Percentiles rank a stretch among this genome's conserved stretches.
Conservation (phyloP, 768 basidiomycete species). For the Paxillus ammoniavirescens region DNA sequence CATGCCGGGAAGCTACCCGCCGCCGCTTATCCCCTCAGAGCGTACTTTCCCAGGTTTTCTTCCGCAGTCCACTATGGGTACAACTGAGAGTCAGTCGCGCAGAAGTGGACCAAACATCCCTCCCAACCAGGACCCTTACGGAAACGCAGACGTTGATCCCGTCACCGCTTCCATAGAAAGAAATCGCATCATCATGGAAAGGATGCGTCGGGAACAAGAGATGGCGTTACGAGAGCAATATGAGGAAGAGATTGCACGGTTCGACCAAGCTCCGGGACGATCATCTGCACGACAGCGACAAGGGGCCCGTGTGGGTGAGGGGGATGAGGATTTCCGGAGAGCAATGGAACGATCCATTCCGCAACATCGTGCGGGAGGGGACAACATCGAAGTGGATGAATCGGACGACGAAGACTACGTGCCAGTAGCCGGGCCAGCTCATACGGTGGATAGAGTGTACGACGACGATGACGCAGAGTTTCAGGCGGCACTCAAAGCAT, state of each 20-base stretch:
- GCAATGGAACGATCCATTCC: conserved; percentile 32
- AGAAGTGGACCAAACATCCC: conserved; percentile 18
- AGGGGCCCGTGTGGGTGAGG: conserved; percentile 36
- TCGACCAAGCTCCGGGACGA: conserved; percentile 15
- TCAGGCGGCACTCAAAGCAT: conserved; percentile 85
- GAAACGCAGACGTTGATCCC: conserved; percentile 44
- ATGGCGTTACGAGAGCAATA: conserved; percentile 60
- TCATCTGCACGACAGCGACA: conserved; percentile 1
- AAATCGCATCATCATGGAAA: conserved; percentile 57
- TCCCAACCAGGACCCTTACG: conserved; percentile 29
- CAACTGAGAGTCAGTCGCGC: conserved; percentile 15
- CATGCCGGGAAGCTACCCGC: conserved; percentile 14
- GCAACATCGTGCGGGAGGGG: conserved; percentile 16
- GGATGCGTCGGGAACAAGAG: conserved; percentile 66
- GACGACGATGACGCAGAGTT: conserved; percentile 88
- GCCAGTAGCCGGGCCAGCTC: conserved; percentile 2
- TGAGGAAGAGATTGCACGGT: conserved; percentile 38
- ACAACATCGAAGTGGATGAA: conserved; percentile 21
- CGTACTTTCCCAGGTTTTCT: conserved; percentile 27
- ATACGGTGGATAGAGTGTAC: conserved; percentile 46
- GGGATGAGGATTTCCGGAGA: conserved; percentile 56
- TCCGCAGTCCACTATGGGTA: conserved; percentile 2
- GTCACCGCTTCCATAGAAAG: conserved; percentile 68
- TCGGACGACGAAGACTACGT: conserved; percentile 19
- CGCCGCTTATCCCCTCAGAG: conserved; percentile 27